These are phyloP conservation scores for Ceratocystiopsis minuta DNA, from an alignment of 2,329 filamentous ascomycete species.

Conservation along the genomic window DNA sequence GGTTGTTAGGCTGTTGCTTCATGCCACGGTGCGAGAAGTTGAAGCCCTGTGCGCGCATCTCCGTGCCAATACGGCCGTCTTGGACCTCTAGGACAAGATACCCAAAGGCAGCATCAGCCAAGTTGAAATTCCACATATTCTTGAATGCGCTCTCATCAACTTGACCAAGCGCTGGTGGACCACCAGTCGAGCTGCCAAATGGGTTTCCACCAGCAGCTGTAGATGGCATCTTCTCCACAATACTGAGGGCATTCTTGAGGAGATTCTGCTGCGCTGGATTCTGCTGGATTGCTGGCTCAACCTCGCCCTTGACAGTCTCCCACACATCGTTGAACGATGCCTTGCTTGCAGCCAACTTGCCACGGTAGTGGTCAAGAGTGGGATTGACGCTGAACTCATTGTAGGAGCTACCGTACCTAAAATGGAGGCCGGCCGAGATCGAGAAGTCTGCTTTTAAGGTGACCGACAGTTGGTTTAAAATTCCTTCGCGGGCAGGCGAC, in stretches of 20 bases:
- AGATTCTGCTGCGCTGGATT: slow-evolving; percentile 90
- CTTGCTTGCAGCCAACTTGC: slow-evolving; percentile 93
- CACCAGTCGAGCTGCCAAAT: slow-evolving; percentile 71
- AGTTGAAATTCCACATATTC: slow-evolving; percentile 99
- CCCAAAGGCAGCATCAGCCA: slow-evolving; percentile 92
- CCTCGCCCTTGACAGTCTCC: slow-evolving; percentile 94
- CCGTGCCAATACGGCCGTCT: slow-evolving; percentile 85
- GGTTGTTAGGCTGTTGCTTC: slow-evolving; percentile 42
- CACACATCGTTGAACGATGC: slow-evolving; percentile 98
- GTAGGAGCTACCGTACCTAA: slow-evolving; percentile 97
- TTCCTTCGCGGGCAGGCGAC: slow-evolving; percentile 86
- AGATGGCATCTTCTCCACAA: slow-evolving; percentile 96
- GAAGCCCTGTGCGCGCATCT: slow-evolving; percentile 97
- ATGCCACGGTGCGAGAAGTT: slow-evolving; percentile 93
- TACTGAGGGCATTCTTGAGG: slow-evolving; percentile 72
- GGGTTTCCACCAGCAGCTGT: slow-evolving; percentile 92
- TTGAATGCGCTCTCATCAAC: slow-evolving; percentile 99
- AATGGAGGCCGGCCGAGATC: slow-evolving; percentile 90
- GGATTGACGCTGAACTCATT: slow-evolving; percentile 99
- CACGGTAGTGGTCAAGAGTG: slow-evolving; percentile 92
- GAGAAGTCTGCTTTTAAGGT: slow-evolving; percentile 97
- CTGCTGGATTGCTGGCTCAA: slow-evolving; percentile 81
- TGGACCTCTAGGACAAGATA: slow-evolving; percentile 92
- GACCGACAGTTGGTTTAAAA: slow-evolving; percentile 93
- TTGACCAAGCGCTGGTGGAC: slow-evolving; percentile 57